These are phyloP conservation scores for Aspergillus ibericus DNA, from an alignment of 2,329 filamentous ascomycete species.

Conservation along the genomic window DNA sequence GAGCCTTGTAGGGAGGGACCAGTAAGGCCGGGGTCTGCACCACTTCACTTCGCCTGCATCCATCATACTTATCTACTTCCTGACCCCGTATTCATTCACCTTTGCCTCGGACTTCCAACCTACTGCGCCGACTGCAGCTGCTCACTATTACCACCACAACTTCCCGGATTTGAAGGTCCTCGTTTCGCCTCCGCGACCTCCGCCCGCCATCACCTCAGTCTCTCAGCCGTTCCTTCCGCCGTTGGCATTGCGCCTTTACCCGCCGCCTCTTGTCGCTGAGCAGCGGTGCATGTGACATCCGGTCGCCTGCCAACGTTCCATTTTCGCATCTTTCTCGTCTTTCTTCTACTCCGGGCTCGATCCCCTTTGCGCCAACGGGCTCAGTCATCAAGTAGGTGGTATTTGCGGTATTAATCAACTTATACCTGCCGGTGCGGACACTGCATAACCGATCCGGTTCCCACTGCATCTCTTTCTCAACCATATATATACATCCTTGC, in stretches of 20 bases:
- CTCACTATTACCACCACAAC: background rate
- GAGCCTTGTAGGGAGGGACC: slow-evolving; percentile 24
- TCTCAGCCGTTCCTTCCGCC: background rate
- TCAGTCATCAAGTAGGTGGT: background rate
- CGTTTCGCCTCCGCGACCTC: slow-evolving; percentile 7
- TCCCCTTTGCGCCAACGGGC: slow-evolving; percentile 3
- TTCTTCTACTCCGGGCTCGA: slow-evolving; percentile 2
- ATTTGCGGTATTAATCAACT: background rate
- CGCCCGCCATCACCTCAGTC: slow-evolving; percentile 1
- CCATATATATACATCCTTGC: background rate
- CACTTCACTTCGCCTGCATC: background rate
- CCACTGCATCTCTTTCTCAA: slow-evolving; percentile 3
- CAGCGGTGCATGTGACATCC: slow-evolving; percentile 19
- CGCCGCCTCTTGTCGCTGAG: slow-evolving; percentile 6
- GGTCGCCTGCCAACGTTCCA: slow-evolving; percentile 6
- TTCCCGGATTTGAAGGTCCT: background rate
- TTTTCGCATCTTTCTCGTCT: slow-evolving; percentile 11
- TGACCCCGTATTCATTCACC: background rate
- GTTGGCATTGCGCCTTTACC: slow-evolving; percentile 16
- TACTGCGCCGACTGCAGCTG: background rate
- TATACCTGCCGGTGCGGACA: slow-evolving; percentile 14
- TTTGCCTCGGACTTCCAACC: background rate
- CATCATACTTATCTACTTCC: background rate
- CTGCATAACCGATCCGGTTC: slow-evolving; percentile 17
- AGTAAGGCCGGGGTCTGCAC: slow-evolving; percentile 22